Evolutionary conservation across 2,329 filamentous ascomycete species (phyloP).

Genomic region (Fusarium haematococcum): DNA sequence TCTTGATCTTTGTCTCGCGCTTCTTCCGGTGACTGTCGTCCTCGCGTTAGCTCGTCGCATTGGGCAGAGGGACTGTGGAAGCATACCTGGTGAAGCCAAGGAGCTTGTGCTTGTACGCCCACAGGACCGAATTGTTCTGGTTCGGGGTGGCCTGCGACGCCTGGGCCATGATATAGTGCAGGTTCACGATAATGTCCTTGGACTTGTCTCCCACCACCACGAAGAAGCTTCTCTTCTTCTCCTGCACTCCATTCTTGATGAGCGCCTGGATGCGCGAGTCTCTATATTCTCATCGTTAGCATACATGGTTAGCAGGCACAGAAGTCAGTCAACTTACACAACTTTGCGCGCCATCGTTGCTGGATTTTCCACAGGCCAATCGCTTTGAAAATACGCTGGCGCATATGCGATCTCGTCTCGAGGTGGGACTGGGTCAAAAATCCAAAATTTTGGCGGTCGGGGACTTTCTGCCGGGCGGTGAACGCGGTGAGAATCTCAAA

Average conservation of each 20-base stretch:
- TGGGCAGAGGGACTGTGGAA: not conserved
- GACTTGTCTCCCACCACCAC: conserved; percentile 91
- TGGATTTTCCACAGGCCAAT: conserved; percentile 42
- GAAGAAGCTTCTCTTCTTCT: conserved; percentile 98
- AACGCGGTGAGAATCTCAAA: conserved; percentile 12
- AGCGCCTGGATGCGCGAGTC: conserved; percentile 92
- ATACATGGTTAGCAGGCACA: not conserved
- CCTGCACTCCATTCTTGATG: conserved; percentile 89
- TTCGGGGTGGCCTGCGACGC: conserved; percentile 76
- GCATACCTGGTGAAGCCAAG: conserved; percentile 84
- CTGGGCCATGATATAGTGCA: conserved; percentile 91
- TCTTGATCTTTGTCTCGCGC: conserved; percentile 98
- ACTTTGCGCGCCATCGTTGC: conserved; percentile 70
- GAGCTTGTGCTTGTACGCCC: conserved; percentile 99
- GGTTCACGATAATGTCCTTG: conserved; percentile 96
- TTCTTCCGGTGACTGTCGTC: conserved; percentile 88
- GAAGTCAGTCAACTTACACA: conserved; percentile 53
- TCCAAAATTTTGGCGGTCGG: conserved; percentile 55
- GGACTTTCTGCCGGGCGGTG: conserved; percentile 56
- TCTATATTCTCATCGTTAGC: conserved; percentile 56
- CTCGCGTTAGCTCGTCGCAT: conserved; percentile 31
- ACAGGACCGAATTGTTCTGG: conserved; percentile 90
- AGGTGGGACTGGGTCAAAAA: conserved; percentile 45
- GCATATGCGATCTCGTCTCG: conserved; percentile 44
- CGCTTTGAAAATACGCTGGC: conserved; percentile 44